A percentile compares a stretch with the other conserved stretches of the same genome.
Evolutionary conservation across 2,329 filamentous ascomycete genomes (phyloP).

Genomic region (Claviceps sp.): DNA sequence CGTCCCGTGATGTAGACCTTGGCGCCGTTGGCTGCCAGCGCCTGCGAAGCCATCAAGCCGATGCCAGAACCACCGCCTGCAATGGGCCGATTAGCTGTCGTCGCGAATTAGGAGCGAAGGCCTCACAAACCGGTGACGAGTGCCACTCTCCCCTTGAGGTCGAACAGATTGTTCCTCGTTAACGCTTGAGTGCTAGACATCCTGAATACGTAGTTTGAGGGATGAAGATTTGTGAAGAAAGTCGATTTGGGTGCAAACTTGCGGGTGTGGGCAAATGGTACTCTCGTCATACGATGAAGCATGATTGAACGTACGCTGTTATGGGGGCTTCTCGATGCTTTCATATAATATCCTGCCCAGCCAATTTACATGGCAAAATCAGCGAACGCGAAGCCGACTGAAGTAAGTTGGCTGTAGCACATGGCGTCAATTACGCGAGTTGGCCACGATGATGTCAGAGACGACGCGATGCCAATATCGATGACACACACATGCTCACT

Average conservation of each 20-base stretch:
- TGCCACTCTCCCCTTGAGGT: conserved; percentile 29
- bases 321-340: too few relatives aligned
- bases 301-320: neutral
- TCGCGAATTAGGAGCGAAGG: neutral
- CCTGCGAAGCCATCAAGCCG: conserved; percentile 55
- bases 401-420: too few relatives aligned
- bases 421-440: too few relatives aligned
- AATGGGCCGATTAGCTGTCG: neutral
- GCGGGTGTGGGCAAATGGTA: neutral
- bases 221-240: neutral
- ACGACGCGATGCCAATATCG: too few relatives aligned
- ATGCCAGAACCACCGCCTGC: conserved; percentile 46
- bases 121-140: conserved; percentile 27
- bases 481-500: too few relatives aligned
- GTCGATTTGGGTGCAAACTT: neutral
- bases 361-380: too few relatives aligned
- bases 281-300: neutral
- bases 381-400: too few relatives aligned
- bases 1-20: conserved; percentile 60
- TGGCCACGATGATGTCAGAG: too few relatives aligned
- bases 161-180: conserved; percentile 25
- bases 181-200: conserved; percentile 14
- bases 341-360: too few relatives aligned
- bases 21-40: conserved; percentile 52
- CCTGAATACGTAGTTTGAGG: neutral